Evolutionary conservation across 495 filamentous ascomycete genomes (phyloP).

Genomic region (Aspergillus homomorphus): DNA sequence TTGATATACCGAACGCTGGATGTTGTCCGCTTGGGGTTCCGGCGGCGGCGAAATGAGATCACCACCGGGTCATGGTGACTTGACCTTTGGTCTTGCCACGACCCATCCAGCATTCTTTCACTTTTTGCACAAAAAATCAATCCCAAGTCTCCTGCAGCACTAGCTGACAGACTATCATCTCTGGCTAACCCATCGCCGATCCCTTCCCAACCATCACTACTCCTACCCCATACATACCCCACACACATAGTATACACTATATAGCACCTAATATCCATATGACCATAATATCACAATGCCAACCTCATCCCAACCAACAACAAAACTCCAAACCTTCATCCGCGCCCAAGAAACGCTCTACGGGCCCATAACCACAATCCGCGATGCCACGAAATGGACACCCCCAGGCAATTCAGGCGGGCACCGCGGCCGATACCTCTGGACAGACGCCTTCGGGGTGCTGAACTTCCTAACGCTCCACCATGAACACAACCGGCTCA

Average conservation of each 20-base stretch:
- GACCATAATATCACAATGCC: slow-evolving; percentile 20
- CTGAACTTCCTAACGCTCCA: slow-evolving; percentile 63
- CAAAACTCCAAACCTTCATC: slow-evolving; percentile 33
- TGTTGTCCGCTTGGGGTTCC: background rate
- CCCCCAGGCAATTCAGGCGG: slow-evolving; percentile 54
- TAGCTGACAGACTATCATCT: no score
- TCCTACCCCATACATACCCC: background rate
- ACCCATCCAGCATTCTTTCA: no score
- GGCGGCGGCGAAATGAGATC: slow-evolving; percentile 24
- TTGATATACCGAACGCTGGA: background rate
- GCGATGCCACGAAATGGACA: slow-evolving; percentile 34
- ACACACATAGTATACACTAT: slow-evolving; percentile 1
- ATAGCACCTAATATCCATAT: slow-evolving; percentile 5
- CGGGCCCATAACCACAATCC: slow-evolving; percentile 32
- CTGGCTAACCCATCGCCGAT: no score
- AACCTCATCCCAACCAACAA: slow-evolving; percentile 15
- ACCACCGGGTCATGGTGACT: slow-evolving; percentile 31
- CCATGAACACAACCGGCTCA: slow-evolving; percentile 27
- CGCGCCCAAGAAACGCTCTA: slow-evolving; percentile 42
- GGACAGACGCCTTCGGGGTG: slow-evolving; percentile 69
- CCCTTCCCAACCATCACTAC: no score
- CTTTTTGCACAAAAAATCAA: no score
- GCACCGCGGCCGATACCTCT: slow-evolving; percentile 63
- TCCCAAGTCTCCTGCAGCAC: no score
- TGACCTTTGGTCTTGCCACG: slow-evolving; percentile 24